A percentile compares a stretch with the other conserved stretches of the same genome.
phyloP scores from a whole-genome alignment of 2,329 filamentous ascomycete species.

The Hypoxylon sp. region DNA sequence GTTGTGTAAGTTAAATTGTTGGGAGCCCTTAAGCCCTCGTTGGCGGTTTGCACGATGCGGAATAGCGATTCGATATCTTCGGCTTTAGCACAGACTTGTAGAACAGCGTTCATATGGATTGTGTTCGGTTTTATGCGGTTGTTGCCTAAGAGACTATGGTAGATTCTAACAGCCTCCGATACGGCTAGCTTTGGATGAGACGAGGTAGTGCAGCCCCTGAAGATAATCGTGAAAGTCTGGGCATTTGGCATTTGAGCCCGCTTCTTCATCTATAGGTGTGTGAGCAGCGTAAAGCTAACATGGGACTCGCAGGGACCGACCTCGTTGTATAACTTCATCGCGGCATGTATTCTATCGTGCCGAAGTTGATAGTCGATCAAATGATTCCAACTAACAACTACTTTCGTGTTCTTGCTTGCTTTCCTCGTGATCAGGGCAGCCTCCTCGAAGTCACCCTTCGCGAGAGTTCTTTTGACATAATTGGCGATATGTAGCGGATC shows the following conservation, averaged over 20 bases:
- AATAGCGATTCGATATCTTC: constrained; percentile 86
- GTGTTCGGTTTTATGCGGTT: constrained; percentile 78
- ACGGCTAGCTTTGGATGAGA: constrained; percentile 72
- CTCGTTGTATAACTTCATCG: constrained; percentile 90
- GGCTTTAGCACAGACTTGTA: constrained; percentile 83
- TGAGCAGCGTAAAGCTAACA: constrained; percentile 41
- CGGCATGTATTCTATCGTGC: constrained; percentile 71
- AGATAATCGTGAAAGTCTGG: constrained; percentile 86
- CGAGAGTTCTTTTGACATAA: constrained; percentile 74
- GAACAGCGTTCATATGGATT: constrained; percentile 89
- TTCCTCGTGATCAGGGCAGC: constrained; percentile 77
- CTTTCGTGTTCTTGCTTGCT: constrained; percentile 75
- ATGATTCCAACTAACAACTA: constrained; percentile 89
- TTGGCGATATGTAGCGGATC: constrained; percentile 82
- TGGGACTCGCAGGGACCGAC: constrained; percentile 60
- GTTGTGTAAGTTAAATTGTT: constrained; percentile 84
- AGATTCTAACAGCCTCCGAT: constrained; percentile 79
- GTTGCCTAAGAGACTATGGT: constrained; percentile 78
- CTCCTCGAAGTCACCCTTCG: constrained; percentile 72
- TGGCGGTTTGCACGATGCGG: constrained; percentile 79
- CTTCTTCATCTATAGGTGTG: constrained; percentile 84
- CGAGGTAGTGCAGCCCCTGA: constrained; percentile 79
- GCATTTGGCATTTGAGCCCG: constrained; percentile 83
- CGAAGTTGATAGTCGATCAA: constrained; percentile 80
- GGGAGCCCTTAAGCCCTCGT: constrained; percentile 74